Base-by-base conservation (phyloP, 2,329 filamentous ascomycete genomes). In the Leptodontidium sp. region DNA sequence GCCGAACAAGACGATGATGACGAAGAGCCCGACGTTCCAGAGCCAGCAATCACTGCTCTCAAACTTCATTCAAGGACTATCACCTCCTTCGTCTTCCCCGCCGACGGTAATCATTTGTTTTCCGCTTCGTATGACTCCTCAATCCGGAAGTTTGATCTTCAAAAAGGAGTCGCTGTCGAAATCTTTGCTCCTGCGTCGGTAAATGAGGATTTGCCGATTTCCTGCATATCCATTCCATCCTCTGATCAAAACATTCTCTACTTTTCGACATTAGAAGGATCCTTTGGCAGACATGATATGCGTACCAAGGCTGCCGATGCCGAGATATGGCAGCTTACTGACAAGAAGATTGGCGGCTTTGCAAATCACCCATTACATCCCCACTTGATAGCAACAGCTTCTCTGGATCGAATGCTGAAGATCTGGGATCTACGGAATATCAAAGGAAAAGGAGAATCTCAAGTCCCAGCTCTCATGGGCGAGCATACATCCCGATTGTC, bases 271-370 rank as follows among this genome's bases (percentile, higher is more conserved):
- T 83, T 99, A 0, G 86, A 92, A 43, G 96, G 96, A 1, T 84
- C 84, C 0, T 90, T 98, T 35, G 94, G 94, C 0, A 89, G 91
- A 0, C 90, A 96, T 76, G 96, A 99, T 76, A 85, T 91, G 65
- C 89, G 95, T 8, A 85, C 86, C 0, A 65, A 65, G 26, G 79
- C 85, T 0, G 81, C 81, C 7, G 84, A 88, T 2, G 85, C 87
- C 0, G 87, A 93, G 17, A 82, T 92, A 1, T 97, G 93, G 87
- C 85, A 88, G 9, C 83, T 98, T 0, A 92, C 90, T 0, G 94
- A 97, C 64, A 94, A 97, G 79, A 99, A 99, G 77, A 98, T 99
- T 65, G 96, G 96, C 21, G 96, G 96, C 0, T 98, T 98, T 80
- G 92, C 91, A 0, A 80, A 98, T 1, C 90, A 97, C 75, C 95